Evolutionary conservation across 306 rosid species (phyloP), one percentile per base, ranked within the genome.

Genomic region (Quercus glauca): DNA sequence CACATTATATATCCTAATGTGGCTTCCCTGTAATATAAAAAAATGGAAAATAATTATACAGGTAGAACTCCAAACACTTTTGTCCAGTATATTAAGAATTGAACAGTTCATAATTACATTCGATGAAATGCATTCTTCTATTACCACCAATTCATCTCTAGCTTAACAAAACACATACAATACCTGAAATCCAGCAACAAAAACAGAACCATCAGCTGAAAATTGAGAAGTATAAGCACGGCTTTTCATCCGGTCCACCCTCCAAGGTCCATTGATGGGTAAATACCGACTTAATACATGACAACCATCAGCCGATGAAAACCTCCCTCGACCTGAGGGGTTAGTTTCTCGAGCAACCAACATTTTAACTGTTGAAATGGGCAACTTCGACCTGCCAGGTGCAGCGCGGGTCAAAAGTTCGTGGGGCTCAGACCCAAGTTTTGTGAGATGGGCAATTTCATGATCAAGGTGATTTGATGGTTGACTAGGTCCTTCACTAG

Each of bases 1-100:
- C 83, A 94, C 97, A 82, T 92, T 91, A 80, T 91, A 94, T 78
- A 94, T 81, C 82, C 86, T 87, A 49, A 94, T 88, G 76, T 90
- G 90, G 83, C 95, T 88, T 84, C 87, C 97, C 99, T 94, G 93
- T 73, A 61, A 56, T 72, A 80, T 26, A 78, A 63, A 63, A 69
- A 19, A 11, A 15, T n/a, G 19, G 18, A 41, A 37, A 69, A 69
- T n/a, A 29, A 63, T 15, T 37, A 63, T 5, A 63, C n/a, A 63
- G 20, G 31, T 15, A 63, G 4, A 29, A 63, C 7, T 63, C 20
- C 69, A 28, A 28, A 63, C 21, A 29, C 20, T 28, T 63, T 1
- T 28, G 21, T 6, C 6, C 15, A 5, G 28, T 6, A 28, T 15
- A 63, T 28, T 63, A 63, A 28, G 37, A 26, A 29, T 29, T 14